Base-by-base conservation (phyloP, 495 filamentous ascomycete species). In the Penicillium cosmopolitanum region DNA sequence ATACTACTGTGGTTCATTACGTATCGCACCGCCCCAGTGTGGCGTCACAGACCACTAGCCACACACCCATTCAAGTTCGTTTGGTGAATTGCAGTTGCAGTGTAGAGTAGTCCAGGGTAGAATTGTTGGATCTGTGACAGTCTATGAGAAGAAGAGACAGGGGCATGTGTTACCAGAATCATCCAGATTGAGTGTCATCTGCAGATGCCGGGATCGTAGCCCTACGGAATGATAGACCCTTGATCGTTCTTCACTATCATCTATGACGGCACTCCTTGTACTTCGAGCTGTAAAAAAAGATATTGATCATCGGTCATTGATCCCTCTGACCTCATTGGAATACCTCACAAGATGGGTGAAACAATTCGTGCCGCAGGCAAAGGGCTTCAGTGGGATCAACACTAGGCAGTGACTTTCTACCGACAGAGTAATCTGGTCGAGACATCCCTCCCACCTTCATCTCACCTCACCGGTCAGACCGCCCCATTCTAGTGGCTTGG, bases 371-470 rank as follows among this genome's bases (percentile, higher is more conserved):
- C 46, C 46, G 46, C 46, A 28, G 15, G 23, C 46, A 48, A 13
- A 48, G 11, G 18, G 15, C 3, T 48, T n/a, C 12, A n/a, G 3
- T 16, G 16, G n/a, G 21, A 48, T 48, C 46, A 48, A 28, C 46
- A n/a, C 46, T 15, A 48, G 46, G 46, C 46, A 48, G 11, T 21
- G 46, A 48, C 11, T 48, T 48, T 48, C 10, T 28, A 10, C 21
- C 23, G 46, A 31, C 28, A 31, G 8, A 9, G 5, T 31, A 31
- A 31, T 31, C 8, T 23, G 18, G 46, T 25, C 12, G 19, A 48
- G 15, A 25, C 46, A 48, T 5, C 46, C 46, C 46, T 48, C 21
- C 42, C 46, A 48, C 46, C 46, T 48, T 28, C 46, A 48, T 48
- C 46, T 9, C 46, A 48, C n/a, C 46, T 19, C 19, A 48, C 3